Evolutionary conservation across 2,329 filamentous ascomycete species (phyloP), one percentile per base, ranked within the genome.

Genomic region (Dactylellina drechsleri): DNA sequence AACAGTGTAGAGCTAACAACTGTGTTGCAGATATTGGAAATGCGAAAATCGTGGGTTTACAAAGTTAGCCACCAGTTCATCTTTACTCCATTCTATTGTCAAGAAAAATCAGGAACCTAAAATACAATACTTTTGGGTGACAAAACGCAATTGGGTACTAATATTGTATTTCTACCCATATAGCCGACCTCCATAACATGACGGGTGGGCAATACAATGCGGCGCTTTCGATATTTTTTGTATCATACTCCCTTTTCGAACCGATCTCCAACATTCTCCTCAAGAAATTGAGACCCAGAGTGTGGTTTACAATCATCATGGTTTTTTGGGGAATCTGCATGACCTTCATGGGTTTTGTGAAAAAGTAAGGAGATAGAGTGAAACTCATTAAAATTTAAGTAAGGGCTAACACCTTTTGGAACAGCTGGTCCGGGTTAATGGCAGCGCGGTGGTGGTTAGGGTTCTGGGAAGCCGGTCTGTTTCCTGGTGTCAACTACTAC

Each of bases 251-350:
- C 1, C 82, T 93, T 40, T 93, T 92, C 77, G 92, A 95, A 81
- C 88, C 89, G 0, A 79, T 93, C 50, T 92, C 91, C 73, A 96
- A 96, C 80, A 84, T 94, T 54, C 82, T 96, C 23, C 87, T 96
- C 72, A 96, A 96, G 83, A 86, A 85, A 16, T 83, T 92, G 76
- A 86, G 88, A 0, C 93, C 93, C 0, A 92, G 90, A 45, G 83
- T 93, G 62, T 97, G 96, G 80, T 88, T 96, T 66, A 91, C 92
- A 1, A 83, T 86, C 36, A 96, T 96, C 80, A 96, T 97, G 90
- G 85, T 87, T 78, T 84, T 86, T 0, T 88, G 84, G 61, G 66
- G 73, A 47, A 60, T 72, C 41, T 66, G 66, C 50, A 71, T 92
- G 90, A 85, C 88, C 0, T 86, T 87, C 28, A 91, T 91, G 86